These are phyloP conservation scores for Ceratocystiopsis brevicomis DNA, from an alignment of 2,329 filamentous ascomycete species.

Conservation along the genomic window DNA sequence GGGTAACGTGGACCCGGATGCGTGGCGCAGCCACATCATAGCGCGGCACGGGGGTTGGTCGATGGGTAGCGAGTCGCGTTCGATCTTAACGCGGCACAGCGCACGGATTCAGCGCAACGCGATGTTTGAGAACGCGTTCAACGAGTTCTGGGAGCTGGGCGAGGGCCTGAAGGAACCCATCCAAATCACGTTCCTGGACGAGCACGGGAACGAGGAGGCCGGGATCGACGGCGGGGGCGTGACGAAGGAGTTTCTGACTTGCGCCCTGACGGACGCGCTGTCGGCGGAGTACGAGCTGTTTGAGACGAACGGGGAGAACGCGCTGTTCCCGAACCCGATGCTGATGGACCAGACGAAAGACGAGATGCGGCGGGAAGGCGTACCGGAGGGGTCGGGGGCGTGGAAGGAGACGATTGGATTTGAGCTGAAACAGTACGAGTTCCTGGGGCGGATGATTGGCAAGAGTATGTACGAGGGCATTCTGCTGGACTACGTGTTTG, in stretches of 20 bases:
- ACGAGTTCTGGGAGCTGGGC: slow-evolving; percentile 63
- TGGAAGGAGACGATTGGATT: slow-evolving; percentile 39
- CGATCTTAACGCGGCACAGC: slow-evolving; percentile 41
- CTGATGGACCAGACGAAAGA: slow-evolving; percentile 51
- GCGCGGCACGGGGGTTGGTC: slow-evolving; percentile 17
- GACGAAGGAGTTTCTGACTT: slow-evolving; percentile 90
- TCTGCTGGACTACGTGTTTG: slow-evolving; percentile 79
- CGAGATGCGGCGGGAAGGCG: slow-evolving; percentile 29
- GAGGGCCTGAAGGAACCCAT: slow-evolving; percentile 85
- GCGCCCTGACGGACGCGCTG: slow-evolving; percentile 73
- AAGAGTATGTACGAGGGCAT: slow-evolving; percentile 98
- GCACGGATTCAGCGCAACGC: slow-evolving; percentile 62
- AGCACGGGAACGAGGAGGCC: slow-evolving; percentile 70
- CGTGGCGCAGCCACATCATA: slow-evolving; percentile 47
- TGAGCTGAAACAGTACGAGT: slow-evolving; percentile 63
- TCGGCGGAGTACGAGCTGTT: slow-evolving; percentile 45
- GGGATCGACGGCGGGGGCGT: slow-evolving; percentile 95
- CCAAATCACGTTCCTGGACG: slow-evolving; percentile 87
- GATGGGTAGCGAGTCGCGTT: slow-evolving; percentile 11
- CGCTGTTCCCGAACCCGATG: slow-evolving; percentile 75
- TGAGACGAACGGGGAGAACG: slow-evolving; percentile 63
- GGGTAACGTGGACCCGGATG: slow-evolving; percentile 52
- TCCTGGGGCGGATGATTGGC: slow-evolving; percentile 77
- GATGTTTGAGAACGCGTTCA: slow-evolving; percentile 71
- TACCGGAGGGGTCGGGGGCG: slow-evolving; percentile 32